Evolutionary conservation across 2,329 filamentous ascomycete genomes (phyloP).

Genomic region (Arthrinium puccinioides): DNA sequence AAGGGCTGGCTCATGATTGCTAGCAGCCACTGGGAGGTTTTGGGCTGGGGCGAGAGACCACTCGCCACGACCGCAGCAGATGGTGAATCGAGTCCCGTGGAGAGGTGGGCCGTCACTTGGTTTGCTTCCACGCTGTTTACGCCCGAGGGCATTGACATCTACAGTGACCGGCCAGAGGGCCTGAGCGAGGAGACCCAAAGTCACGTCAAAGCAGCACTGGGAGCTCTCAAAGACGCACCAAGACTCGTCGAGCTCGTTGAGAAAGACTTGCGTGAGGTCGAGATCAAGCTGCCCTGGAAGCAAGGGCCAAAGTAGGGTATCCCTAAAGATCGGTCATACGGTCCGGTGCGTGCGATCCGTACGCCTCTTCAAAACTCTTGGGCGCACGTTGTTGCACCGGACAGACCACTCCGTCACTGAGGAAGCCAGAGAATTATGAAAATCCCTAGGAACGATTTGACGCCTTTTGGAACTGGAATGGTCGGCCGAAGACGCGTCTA

Average conservation of each 20-base stretch:
- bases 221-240: slow-evolving; percentile 43
- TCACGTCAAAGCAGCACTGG: slow-evolving; percentile 48
- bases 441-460: too few species aligned
- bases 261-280: slow-evolving; percentile 42
- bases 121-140: slow-evolving; percentile 81
- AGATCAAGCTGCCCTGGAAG: slow-evolving; percentile 45
- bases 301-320: too few species aligned
- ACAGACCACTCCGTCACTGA: too few species aligned
- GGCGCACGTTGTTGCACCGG: too few species aligned
- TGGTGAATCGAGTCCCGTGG: slow-evolving; percentile 23
- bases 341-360: too few species aligned
- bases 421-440: too few species aligned
- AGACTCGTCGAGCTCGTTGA: slow-evolving; percentile 44
- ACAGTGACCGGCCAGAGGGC: slow-evolving; percentile 56
- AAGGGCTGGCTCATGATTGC: slow-evolving; percentile 68
- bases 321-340: too few species aligned
- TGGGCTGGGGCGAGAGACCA: slow-evolving; percentile 61
- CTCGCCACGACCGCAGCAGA: slow-evolving; percentile 23
- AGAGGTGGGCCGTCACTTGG: slow-evolving; percentile 74
- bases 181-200: slow-evolving; percentile 49
- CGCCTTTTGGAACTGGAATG: too few species aligned
- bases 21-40: slow-evolving; percentile 70
- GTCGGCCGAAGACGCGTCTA: too few species aligned
- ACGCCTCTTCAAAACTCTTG: too few species aligned
- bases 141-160: slow-evolving; percentile 73